These are phyloP conservation scores for Epichloe gansuensis DNA, from an alignment of 2,329 filamentous ascomycete genomes.

Conservation along the genomic window DNA sequence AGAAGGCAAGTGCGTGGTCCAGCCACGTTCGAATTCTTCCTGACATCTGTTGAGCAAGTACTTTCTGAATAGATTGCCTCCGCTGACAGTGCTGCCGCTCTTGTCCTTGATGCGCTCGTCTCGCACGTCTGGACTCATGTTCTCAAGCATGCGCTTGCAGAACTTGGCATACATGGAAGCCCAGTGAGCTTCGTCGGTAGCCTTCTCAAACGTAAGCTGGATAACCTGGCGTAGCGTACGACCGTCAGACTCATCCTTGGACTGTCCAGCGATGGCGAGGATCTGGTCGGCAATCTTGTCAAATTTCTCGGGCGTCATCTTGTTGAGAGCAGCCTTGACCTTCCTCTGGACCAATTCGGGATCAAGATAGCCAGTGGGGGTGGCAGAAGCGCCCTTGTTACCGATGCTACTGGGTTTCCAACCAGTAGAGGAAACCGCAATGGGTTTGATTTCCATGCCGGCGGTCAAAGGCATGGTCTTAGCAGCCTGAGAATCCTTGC, in stretches of 20 bases:
- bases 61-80: conserved; percentile 92
- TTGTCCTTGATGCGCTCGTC: conserved; percentile 93
- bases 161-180: conserved; percentile 98
- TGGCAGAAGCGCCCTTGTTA: conserved; percentile 26
- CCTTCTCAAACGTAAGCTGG: conserved; percentile 97
- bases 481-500: conserved; percentile 57
- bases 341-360: conserved; percentile 94
- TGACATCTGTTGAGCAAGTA: conserved; percentile 97
- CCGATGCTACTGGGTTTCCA: conserved; percentile 80
- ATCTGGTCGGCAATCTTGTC: conserved; percentile 92
- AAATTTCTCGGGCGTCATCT: conserved; percentile 99
- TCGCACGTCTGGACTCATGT: conserved; percentile 87
- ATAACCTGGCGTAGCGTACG: conserved; percentile 95
- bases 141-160: conserved; percentile 92
- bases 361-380: conserved; percentile 48
- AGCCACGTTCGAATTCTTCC: conserved; percentile 96
- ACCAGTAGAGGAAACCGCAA: conserved; percentile 58
- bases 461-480: conserved; percentile 88
- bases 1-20: conserved; percentile 72
- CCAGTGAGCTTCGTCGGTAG: conserved; percentile 97
- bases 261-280: conserved; percentile 81
- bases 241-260: conserved; percentile 88
- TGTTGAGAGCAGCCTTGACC: conserved; percentile 97
- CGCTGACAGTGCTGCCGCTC: conserved; percentile 74
- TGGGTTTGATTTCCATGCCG: conserved; percentile 68